Base-by-base conservation (phyloP, 441 rosid genomes). In the Adansonia grandidieri region DNA sequence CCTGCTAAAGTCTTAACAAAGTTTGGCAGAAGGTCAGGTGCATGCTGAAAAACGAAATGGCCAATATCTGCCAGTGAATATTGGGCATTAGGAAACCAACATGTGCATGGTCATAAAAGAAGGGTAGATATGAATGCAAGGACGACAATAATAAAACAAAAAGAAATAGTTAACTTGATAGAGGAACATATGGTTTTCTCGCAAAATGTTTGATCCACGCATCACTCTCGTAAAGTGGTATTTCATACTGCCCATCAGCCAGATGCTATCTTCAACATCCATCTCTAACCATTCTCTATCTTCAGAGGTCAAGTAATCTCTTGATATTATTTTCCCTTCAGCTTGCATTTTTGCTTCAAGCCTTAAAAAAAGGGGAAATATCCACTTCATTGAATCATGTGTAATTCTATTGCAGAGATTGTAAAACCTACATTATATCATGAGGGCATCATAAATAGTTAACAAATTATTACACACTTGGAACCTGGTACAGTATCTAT, bases 291-390 rank as follows among this genome's bases (percentile, higher is more conserved):
- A 95, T 85, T 91, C 81, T 83, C 83, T 91, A 85, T 95, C 98
- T 85, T 95, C 97, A 9, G 94, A 92, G 73, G 81, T 75, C 97
- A 95, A 90, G 79, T 82, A 91, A 85, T 95, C 97, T 80, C 91
- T 87, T 78, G 84, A 75, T 84, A 93, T 88, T 76, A 91, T 88
- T 85, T 86, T 85, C 74, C 97, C 98, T 84, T 95, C 97, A 24
- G 94, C 92, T 64, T 96, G 97, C 97, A 95, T 93, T 87, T 91
- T 79, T 69, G 81, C 92, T 88, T 95, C 98, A 81, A 95, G 97
- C 90, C 98, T 95, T 73, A 73, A 44, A 65, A 80, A 48, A 71
- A 19, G 44, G 58, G 17, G 10, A 60, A 74, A 9, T 57, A 65
- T 37, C 76, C 75, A 63, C 50, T 69, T 63, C 72, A 68, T 73